Percentiles rank a stretch among this genome's conserved stretches.
phyloP scores from a whole-genome alignment of 2,329 filamentous ascomycete species.

The Pochonia chlamydosporia region DNA sequence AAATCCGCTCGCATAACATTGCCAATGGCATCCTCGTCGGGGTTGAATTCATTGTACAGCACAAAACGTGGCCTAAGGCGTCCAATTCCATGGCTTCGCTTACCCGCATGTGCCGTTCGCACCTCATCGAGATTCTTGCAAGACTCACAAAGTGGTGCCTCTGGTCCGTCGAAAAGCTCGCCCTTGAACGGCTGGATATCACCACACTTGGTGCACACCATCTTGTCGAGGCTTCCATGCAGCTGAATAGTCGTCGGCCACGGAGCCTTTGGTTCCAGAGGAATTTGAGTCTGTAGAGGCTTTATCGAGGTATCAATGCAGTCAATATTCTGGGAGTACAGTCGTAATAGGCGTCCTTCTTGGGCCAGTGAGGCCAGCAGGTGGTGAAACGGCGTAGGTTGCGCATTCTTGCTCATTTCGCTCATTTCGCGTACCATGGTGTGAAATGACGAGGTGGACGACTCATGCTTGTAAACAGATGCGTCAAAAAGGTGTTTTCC shows the following conservation, averaged over 20 bases:
- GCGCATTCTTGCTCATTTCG: constrained; percentile 66
- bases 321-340: constrained; percentile 97
- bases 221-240: constrained; percentile 88
- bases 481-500: constrained; percentile 97
- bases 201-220: constrained; percentile 93
- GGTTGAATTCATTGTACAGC: constrained; percentile 95
- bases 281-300: constrained; percentile 74
- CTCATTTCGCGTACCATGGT: constrained; percentile 91
- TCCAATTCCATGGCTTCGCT: constrained; percentile 90
- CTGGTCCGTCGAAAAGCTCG: constrained; percentile 75
- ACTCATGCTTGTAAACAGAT: constrained; percentile 90
- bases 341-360: constrained; percentile 78
- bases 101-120: constrained; percentile 69
- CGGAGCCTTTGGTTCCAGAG: constrained; percentile 74
- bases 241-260: constrained; percentile 94
- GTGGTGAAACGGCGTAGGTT: constrained; percentile 87
- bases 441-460: constrained; percentile 85
- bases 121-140: constrained; percentile 72
- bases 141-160: constrained; percentile 70
- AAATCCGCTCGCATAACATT: constrained; percentile 84
- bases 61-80: constrained; percentile 88
- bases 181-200: constrained; percentile 70
- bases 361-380: constrained; percentile 83
- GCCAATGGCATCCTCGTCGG: constrained; percentile 92
- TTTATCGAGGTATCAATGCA: constrained; percentile 82